These are phyloP conservation scores for Termitomyces sp. DNA, from an alignment of 768 basidiomycete genomes.

Conservation along the genomic window DNA sequence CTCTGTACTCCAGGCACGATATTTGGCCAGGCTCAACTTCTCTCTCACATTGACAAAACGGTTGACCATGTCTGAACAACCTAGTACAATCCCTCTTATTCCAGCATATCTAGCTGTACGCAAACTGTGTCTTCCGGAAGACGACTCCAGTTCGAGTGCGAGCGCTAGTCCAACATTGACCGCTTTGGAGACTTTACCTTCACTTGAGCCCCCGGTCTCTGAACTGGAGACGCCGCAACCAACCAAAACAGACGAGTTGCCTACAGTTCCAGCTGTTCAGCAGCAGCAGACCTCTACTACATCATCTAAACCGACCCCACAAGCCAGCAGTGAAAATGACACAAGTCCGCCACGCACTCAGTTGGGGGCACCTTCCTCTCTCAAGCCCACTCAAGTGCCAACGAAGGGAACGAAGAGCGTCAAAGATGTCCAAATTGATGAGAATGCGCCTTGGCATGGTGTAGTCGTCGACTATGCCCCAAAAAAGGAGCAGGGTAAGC, in stretches of 20 bases:
- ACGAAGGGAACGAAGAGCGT: not conserved
- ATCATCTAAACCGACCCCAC: not conserved
- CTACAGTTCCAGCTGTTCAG: not conserved
- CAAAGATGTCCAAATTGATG: not conserved
- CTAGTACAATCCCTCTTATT: constrained; percentile 9
- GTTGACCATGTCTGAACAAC: constrained; percentile 7
- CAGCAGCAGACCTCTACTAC: not conserved
- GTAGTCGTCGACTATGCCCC: constrained; percentile 9
- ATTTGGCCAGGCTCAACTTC: not conserved
- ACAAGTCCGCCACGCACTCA: constrained; percentile 6
- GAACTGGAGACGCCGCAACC: not conserved
- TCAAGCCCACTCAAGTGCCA: constrained; percentile 1
- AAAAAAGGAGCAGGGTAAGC: constrained; percentile 11
- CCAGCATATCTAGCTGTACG: not conserved
- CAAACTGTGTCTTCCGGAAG: not conserved
- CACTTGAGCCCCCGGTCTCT: constrained; percentile 1
- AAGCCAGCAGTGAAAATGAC: not conserved
- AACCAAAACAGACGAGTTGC: not conserved
- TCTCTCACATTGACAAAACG: not conserved
- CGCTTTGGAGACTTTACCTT: constrained; percentile 2
- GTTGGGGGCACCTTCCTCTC: constrained; percentile 1
- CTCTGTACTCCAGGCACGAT: not conserved
- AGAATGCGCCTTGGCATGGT: constrained; percentile 10
- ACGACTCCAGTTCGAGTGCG: constrained; percentile 4
- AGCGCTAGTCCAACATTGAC: constrained; percentile 4